Evolutionary conservation across 116 monocot species (phyloP), one percentile per base, ranked within the genome.

Genomic region (Phalaenopsis hybrid): DNA sequence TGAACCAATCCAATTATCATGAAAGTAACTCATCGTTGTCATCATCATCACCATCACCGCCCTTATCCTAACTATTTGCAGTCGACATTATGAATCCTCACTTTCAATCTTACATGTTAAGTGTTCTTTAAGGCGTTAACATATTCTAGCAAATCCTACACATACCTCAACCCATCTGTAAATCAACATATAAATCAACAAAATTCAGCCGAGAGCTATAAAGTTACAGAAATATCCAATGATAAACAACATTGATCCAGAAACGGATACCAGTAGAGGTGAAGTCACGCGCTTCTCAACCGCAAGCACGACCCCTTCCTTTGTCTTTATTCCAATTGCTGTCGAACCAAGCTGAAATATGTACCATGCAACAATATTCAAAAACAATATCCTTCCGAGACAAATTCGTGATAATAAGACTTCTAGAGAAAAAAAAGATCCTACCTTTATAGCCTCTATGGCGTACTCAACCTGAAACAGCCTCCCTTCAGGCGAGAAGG

Each of bases 391-490:
- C 77, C 52, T 21, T 20, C 33, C 33, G 33, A 50, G 17, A 81
- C 67, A n/a, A 10, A 48, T 76, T 49, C 41, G 15, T 9, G 5
- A 21, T 7, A 48, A 1, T 21, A 49, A 21, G 23, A 16, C 12
- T 45, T 37, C 41, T 41, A 48, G 3, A 21, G 46, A 73, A 73
- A 73, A 73, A 23, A 73, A 55, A 4, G 4, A 79, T 25, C 25
- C 20, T 63, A 92, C 96, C 96, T 96, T 96, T 83, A 96, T 96
- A 31, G 94, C 92, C 83, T 96, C 92, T 70, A 96, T 96, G 74
- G 93, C 96, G 76, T 96, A 94, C 76, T 96, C 96, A 79, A 96
- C 96, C 86, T 96, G 96, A 69, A 96, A 94, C 70, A 96, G 72
- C 85, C 96, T 85, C 23, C 96, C 96, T 80, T 96, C 94, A 4